Percentiles rank a stretch among this genome's conserved stretches.
These are phyloP conservation scores for Alternaria angustiovoidea DNA, from an alignment of 2,329 filamentous ascomycete species.

Conservation along the genomic window DNA sequence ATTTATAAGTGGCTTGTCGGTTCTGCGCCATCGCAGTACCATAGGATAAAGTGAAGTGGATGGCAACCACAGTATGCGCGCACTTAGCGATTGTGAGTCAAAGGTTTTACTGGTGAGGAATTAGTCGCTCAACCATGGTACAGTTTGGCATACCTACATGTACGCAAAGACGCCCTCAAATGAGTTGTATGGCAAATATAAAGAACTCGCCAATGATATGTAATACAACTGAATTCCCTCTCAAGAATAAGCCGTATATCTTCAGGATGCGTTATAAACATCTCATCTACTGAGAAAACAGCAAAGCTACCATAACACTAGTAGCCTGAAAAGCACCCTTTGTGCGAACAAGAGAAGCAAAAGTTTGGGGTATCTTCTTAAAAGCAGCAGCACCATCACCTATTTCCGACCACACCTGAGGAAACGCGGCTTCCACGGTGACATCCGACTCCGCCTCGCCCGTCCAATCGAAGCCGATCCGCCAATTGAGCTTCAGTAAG, in stretches of 20 bases:
- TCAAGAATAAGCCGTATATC: neutral
- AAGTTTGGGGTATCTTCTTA: conserved; percentile 66
- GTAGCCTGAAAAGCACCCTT: conserved; percentile 66
- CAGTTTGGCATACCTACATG: too few species aligned
- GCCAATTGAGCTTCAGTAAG: conserved; percentile 67
- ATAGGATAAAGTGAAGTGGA: too few species aligned
- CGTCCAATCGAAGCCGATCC: conserved; percentile 74
- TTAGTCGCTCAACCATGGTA: too few species aligned
- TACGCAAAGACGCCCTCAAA: too few species aligned
- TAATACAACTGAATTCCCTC: too few species aligned
- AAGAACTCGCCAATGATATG: too few species aligned
- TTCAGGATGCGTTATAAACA: neutral
- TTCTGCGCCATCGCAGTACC: too few species aligned
- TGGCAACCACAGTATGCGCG: too few species aligned
- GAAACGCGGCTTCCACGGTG: conserved; percentile 63
- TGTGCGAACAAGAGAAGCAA: conserved; percentile 65
- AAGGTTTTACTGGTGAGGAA: too few species aligned
- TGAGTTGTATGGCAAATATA: too few species aligned
- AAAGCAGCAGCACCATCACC: conserved; percentile 64
- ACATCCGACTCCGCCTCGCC: conserved; percentile 72
- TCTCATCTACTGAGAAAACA: conserved; percentile 49
- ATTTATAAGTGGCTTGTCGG: too few species aligned
- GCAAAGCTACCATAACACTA: conserved; percentile 66
- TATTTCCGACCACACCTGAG: conserved; percentile 68
- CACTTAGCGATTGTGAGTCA: too few species aligned